These are phyloP conservation scores for Erodium chrysanthum DNA, from an alignment of 441 rosid genomes.

Conservation along the genomic window DNA sequence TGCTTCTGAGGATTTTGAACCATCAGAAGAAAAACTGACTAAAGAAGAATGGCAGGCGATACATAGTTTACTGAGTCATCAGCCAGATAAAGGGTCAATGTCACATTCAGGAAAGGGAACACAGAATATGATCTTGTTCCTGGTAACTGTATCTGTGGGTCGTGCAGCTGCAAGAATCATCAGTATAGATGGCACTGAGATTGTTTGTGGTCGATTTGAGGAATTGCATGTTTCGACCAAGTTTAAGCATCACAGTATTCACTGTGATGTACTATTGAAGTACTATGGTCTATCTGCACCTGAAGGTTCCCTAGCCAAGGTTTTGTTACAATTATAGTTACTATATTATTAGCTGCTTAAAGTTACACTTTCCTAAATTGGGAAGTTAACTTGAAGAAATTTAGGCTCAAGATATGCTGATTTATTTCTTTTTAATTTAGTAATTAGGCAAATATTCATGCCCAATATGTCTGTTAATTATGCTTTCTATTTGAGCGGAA, in stretches of 20 bases:
- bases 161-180: slow-evolving; percentile 85
- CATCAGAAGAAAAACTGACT: slow-evolving; percentile 64
- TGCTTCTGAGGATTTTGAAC: slow-evolving; percentile 38
- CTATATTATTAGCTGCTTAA: neutral
- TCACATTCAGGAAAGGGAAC: slow-evolving; percentile 61
- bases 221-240: slow-evolving; percentile 75
- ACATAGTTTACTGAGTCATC: slow-evolving; percentile 78
- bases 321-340: slow-evolving; percentile 28
- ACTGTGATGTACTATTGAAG: slow-evolving; percentile 64
- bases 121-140: slow-evolving; percentile 72
- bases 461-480: neutral
- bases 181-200: slow-evolving; percentile 55
- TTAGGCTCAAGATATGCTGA: neutral
- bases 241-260: slow-evolving; percentile 60
- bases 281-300: slow-evolving; percentile 95
- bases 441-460: neutral
- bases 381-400: neutral
- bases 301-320: slow-evolving; percentile 98
- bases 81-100: slow-evolving; percentile 64
- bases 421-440: neutral
- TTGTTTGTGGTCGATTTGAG: slow-evolving; percentile 91
- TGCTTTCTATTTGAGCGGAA: neutral
- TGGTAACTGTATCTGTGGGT: slow-evolving; percentile 68
- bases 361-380: neutral
- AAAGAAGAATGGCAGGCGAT: slow-evolving; percentile 97